Conservation (phyloP, 129 eudicot genomes). For the Flaveria brownii region DNA sequence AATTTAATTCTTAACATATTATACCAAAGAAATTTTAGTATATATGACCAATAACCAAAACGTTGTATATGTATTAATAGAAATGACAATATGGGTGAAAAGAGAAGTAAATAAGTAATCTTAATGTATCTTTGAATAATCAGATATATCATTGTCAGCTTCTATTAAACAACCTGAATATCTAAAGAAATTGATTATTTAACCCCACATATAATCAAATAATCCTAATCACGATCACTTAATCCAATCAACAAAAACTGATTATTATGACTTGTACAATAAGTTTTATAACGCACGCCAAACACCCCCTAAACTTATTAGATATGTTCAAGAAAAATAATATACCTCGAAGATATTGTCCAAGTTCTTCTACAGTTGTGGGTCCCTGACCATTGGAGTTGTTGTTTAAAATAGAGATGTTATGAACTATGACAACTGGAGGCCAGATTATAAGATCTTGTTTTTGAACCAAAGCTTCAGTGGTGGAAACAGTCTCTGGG, state of each 20-base stretch:
- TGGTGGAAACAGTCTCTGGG: constrained; percentile 41
- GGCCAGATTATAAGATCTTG: constrained; percentile 77
- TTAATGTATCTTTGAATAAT: neutral
- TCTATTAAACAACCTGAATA: neutral
- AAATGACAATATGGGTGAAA: neutral
- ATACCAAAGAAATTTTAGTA: neutral
- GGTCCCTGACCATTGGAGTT: constrained; percentile 33
- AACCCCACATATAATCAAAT: neutral
- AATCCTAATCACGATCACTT: neutral
- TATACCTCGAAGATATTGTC: constrained; percentile 55
- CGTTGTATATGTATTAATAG: neutral
- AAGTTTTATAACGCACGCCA: neutral
- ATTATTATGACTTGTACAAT: neutral
- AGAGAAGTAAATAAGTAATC: neutral
- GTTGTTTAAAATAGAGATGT: constrained; percentile 27
- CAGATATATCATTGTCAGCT: neutral
- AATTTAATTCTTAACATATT: neutral
- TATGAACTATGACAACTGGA: constrained; percentile 61
- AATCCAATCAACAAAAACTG: neutral
- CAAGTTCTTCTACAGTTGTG: constrained; percentile 49
- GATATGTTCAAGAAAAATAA: constrained; percentile 6
- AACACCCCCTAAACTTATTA: neutral
- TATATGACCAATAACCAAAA: neutral
- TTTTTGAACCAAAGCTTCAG: constrained; percentile 55
- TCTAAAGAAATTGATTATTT: neutral